Percentiles rank a stretch among this genome's conserved stretches.
Evolutionary conservation across 73 alveolate genomes (phyloP).

Genomic region (Paraurostyla sp.): DNA sequence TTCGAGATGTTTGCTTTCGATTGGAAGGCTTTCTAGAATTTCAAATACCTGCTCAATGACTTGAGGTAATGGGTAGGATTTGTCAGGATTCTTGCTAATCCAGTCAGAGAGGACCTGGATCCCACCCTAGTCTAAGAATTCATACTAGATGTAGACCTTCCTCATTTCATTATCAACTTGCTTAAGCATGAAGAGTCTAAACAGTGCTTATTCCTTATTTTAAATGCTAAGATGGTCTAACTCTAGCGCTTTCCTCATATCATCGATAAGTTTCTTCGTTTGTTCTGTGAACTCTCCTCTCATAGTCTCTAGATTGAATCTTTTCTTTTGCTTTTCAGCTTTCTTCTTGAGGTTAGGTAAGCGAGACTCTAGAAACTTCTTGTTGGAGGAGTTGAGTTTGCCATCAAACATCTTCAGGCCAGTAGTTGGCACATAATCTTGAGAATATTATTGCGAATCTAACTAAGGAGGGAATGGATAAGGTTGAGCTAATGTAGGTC

Average conservation of each 20-base stretch:
- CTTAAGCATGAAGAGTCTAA: not conserved
- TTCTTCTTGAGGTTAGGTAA: constrained; percentile 7
- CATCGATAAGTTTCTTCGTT: not conserved
- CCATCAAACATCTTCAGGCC: constrained; percentile 15
- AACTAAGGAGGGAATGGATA: too few species aligned
- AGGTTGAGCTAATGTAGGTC: too few species aligned
- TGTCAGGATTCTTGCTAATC: constrained; percentile 28
- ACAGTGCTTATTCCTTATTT: not conserved
- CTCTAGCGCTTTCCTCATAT: not conserved
- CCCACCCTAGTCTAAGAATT: constrained; percentile 21
- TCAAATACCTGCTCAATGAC: constrained; percentile 16
- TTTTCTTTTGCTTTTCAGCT: not conserved
- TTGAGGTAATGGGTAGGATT: constrained; percentile 26
- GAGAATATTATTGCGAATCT: too few species aligned
- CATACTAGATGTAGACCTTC: not conserved
- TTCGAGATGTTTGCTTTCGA: constrained; percentile 38
- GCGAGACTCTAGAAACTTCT: not conserved
- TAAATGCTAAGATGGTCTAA: not conserved
- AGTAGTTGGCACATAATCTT: constrained; percentile 9
- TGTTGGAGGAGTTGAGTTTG: not conserved
- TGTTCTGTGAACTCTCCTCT: not conserved
- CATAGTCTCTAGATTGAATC: not conserved
- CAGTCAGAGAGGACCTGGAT: not conserved
- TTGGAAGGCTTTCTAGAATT: constrained; percentile 36
- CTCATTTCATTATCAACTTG: constrained; percentile 24